Base-by-base conservation (phyloP, 345 rosid species). In the Rhizophora mangle region DNA sequence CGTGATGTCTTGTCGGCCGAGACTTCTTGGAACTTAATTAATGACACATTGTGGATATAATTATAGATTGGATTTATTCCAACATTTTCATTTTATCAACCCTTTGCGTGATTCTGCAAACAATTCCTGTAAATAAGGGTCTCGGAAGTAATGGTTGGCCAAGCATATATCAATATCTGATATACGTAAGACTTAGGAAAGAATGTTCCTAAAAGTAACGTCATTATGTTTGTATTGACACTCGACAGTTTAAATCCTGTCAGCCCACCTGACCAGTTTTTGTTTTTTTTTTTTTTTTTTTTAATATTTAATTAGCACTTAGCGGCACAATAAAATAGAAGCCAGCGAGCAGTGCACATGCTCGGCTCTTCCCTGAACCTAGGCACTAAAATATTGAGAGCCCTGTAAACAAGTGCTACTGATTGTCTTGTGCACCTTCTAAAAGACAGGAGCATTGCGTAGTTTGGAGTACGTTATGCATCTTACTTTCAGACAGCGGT, bases 161-260 rank as follows among this genome's bases (percentile, higher is more conserved):
- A 34, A 34, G 37, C 37, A 34, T 34, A 8, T 7, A 3, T 13
- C 16, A 43, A 43, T 43, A 0, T 43, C 15, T 3, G 16, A 43
- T 43, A 43, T 11, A 43, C 3, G 18, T 43, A 13, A 13, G 0
- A 4, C 26, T 8, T 27, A 9, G 18, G 20, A 21, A n/a, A 31
- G 24, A 66, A 54, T 32, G 60, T 53, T 65, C 55, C 47, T 39
- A 3, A 64, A 65, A 11, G 69, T 53, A 46, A 53, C 13, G 2
- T 32, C 30, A 34, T n/a, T 8, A 13, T 34, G 8, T 10, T 32
- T 6, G 27, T 37, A 18, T 2, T 30, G 52, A 63, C 8, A 13
- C 26, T 13, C 4, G 49, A 43, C 49, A 11, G 26, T 21, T 26
- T 6, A 22, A 39, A 9, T 62, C 16, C 24, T 60, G 1, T 7